phyloP scores from a whole-genome alignment of 768 basidiomycete genomes.

The Naganishia vaughanmartiniae region DNA sequence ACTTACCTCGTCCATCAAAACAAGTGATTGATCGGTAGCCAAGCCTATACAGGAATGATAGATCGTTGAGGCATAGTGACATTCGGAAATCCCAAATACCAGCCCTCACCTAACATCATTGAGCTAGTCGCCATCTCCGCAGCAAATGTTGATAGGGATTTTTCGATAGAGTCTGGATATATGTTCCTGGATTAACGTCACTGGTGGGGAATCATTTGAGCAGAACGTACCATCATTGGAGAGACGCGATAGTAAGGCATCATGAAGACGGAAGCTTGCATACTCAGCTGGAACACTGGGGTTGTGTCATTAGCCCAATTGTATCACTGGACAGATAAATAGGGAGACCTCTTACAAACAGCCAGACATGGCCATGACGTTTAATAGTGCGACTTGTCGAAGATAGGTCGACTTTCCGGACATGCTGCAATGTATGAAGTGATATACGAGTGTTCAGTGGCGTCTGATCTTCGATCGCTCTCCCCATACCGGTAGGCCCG shows the following conservation, averaged over 20 bases:
- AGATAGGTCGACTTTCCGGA: constrained; percentile 94
- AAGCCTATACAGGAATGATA: constrained; percentile 55
- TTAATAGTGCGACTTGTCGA: constrained; percentile 76
- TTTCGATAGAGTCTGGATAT: constrained; percentile 75
- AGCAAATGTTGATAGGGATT: constrained; percentile 87
- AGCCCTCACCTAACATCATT: constrained; percentile 72
- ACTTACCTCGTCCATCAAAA: constrained; percentile 74
- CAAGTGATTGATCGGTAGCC: constrained; percentile 62
- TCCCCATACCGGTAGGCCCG: background rate
- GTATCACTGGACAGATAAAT: background rate
- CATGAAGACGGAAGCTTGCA: constrained; percentile 84
- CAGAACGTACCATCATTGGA: constrained; percentile 67
- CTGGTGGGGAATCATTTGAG: background rate
- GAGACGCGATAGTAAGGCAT: constrained; percentile 76
- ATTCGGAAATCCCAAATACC: background rate
- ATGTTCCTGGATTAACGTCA: background rate
- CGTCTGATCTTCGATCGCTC: no score
- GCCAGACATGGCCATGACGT: constrained; percentile 82
- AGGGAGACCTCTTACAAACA: constrained; percentile 60
- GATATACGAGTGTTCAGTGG: background rate
- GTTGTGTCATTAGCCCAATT: background rate
- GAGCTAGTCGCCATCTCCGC: constrained; percentile 89
- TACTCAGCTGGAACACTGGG: constrained; percentile 79
- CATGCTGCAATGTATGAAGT: constrained; percentile 57
- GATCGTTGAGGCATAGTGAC: background rate